A percentile compares a stretch with the other conserved stretches of the same genome.
Conservation (phyloP, 2,329 filamentous ascomycete species). For the Verticillium nubilum region DNA sequence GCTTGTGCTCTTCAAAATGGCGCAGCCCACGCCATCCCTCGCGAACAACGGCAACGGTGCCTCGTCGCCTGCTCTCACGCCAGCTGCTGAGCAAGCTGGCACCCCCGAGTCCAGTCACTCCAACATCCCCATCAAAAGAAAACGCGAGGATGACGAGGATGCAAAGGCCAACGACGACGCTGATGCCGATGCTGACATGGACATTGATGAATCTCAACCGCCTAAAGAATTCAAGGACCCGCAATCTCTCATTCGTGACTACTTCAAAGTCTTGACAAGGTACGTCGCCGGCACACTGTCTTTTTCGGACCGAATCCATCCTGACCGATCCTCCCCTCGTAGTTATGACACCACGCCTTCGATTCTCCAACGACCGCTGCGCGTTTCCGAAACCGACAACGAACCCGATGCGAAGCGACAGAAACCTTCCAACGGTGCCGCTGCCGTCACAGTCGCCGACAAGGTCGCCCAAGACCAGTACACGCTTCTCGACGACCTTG, state of each 20-base stretch:
- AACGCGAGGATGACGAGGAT: conserved; percentile 48
- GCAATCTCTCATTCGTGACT: conserved; percentile 30
- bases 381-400: conserved; percentile 33
- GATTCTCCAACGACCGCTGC: conserved; percentile 49
- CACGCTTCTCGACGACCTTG: conserved; percentile 58
- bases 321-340: neutral
- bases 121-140: conserved; percentile 45
- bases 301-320: neutral
- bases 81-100: neutral
- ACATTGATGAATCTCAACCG: conserved; percentile 18
- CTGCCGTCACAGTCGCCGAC: conserved; percentile 42
- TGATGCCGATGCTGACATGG: conserved; percentile 18
- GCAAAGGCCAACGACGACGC: conserved; percentile 16
- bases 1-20: conserved; percentile 23
- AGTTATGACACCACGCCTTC: conserved; percentile 51
- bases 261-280: conserved; percentile 31
- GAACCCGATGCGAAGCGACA: conserved; percentile 57
- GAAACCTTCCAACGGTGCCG: conserved; percentile 42
- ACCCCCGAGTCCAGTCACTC: conserved; percentile 21
- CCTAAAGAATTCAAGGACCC: conserved; percentile 16
- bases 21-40: conserved; percentile 30
- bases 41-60: conserved; percentile 32
- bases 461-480: conserved; percentile 49
- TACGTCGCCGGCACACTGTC: conserved; percentile 16
- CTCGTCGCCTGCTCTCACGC: conserved; percentile 22